Conservation (phyloP, 805 yeast genomes). For the Tetrapisispora nanseiensis region DNA sequence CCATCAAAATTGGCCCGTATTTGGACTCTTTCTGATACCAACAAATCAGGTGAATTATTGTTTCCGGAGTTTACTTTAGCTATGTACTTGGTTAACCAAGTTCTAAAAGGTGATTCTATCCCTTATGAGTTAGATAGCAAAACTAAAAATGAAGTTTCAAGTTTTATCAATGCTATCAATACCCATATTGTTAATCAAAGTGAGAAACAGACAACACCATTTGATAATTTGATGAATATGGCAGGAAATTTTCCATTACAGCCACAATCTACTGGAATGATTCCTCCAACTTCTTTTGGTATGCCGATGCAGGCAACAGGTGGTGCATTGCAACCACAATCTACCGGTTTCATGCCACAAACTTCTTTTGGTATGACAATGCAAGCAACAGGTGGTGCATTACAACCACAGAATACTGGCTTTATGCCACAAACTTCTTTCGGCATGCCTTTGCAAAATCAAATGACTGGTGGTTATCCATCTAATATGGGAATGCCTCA, state of each 20-base stretch:
- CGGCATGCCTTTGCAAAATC: constrained; percentile 16
- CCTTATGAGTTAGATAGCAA: constrained; percentile 65
- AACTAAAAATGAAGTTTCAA: constrained; percentile 73
- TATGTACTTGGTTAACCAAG: constrained; percentile 73
- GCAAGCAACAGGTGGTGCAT: constrained; percentile 14
- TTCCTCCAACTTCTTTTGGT: constrained; percentile 31
- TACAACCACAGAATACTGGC: constrained; percentile 44
- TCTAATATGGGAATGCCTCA: not conserved
- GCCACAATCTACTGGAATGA: constrained; percentile 14
- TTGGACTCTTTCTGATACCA: constrained; percentile 88
- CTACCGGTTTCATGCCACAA: constrained; percentile 37
- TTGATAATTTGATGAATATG: constrained; percentile 28
- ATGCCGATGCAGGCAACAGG: constrained; percentile 19
- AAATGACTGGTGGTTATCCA: constrained; percentile 30
- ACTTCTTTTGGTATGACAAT: constrained; percentile 10
- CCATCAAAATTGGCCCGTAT: constrained; percentile 72
- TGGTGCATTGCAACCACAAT: constrained; percentile 36
- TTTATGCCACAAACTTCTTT: constrained; percentile 29
- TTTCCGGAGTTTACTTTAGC: constrained; percentile 94
- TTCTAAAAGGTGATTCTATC: constrained; percentile 65
- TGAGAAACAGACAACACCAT: constrained; percentile 29
- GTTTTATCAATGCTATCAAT: constrained; percentile 82
- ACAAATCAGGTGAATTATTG: constrained; percentile 70
- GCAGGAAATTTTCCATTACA: constrained; percentile 13
- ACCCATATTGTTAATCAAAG: constrained; percentile 40